A percentile compares a stretch with the other conserved stretches of the same genome.
Conservation (phyloP, 768 basidiomycete genomes). For the Gyrodon lividus region DNA sequence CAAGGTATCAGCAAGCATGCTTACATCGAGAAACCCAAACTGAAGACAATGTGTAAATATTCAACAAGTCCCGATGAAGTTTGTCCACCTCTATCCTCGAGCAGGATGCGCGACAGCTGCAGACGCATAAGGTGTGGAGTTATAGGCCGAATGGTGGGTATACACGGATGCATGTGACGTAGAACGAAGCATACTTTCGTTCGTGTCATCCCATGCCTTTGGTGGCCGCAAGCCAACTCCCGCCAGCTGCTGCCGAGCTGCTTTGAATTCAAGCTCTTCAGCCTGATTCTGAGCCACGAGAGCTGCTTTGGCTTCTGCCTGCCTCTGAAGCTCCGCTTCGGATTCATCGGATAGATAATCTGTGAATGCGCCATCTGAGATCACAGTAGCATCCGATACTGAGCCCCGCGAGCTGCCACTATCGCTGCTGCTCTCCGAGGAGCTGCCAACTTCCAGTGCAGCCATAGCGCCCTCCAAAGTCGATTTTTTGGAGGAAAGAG, state of each 20-base stretch:
- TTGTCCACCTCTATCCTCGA: slow-evolving; percentile 17
- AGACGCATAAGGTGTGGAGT: slow-evolving; percentile 24
- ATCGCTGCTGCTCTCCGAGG: slow-evolving; percentile 64
- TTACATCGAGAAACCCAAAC: slow-evolving; percentile 13
- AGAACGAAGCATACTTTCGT: slow-evolving; percentile 31
- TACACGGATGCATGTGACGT: slow-evolving; percentile 24
- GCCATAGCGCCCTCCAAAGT: slow-evolving; percentile 40
- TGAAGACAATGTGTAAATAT: slow-evolving; percentile 20
- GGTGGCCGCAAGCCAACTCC: slow-evolving; percentile 74
- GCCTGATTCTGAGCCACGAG: slow-evolving; percentile 75
- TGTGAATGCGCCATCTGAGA: slow-evolving; percentile 84
- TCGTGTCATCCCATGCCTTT: slow-evolving; percentile 68
- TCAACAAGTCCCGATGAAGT: slow-evolving; percentile 7
- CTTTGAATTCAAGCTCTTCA: slow-evolving; percentile 80
- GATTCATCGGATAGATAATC: slow-evolving; percentile 92
- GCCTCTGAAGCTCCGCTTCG: slow-evolving; percentile 84
- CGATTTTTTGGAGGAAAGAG: slow-evolving; percentile 30
- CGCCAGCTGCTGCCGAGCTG: slow-evolving; percentile 75
- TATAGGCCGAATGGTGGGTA: slow-evolving; percentile 27
- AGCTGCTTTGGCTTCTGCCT: slow-evolving; percentile 79
- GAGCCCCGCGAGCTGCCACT: slow-evolving; percentile 50
- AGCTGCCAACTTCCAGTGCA: slow-evolving; percentile 36
- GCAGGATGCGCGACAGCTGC: slow-evolving; percentile 31
- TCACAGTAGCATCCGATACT: slow-evolving; percentile 72
- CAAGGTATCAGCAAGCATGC: slow-evolving; percentile 26